These are phyloP conservation scores for Trypanosoma scelopori DNA, from an alignment of 208 protist species.

Conservation along the genomic window DNA sequence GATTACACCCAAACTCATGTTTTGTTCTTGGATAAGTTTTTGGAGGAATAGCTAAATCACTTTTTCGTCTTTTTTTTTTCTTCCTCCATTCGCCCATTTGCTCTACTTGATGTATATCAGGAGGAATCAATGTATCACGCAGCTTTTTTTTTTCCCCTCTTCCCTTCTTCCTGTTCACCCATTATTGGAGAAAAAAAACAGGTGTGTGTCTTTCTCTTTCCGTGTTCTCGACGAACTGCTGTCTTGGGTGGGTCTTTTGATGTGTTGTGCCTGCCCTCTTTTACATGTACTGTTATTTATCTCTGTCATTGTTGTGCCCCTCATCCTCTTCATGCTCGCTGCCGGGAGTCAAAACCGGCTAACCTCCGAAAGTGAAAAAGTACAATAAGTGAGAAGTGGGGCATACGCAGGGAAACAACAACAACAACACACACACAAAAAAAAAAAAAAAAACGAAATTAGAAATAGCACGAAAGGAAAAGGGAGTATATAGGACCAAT, in stretches of 20 bases:
- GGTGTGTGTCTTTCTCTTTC: too few species aligned
- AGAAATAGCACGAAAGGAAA: too few species aligned
- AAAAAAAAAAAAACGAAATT: conserved; percentile 8
- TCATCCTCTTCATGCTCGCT: too few species aligned
- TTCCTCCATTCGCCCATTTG: conserved; percentile 16
- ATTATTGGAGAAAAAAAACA: too few species aligned
- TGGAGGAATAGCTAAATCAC: conserved; percentile 37
- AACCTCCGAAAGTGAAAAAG: not conserved
- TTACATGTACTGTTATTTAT: too few species aligned
- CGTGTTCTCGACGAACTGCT: too few species aligned
- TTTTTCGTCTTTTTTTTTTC: conserved; percentile 14
- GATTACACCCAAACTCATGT: conserved; percentile 73
- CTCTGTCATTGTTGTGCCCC: too few species aligned
- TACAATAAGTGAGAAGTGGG: too few species aligned
- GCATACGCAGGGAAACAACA: not conserved
- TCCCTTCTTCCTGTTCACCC: too few species aligned
- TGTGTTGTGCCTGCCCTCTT: too few species aligned
- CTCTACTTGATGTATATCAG: conserved; percentile 18
- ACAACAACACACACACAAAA: conserved; percentile 7
- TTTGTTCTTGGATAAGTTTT: conserved; percentile 74
- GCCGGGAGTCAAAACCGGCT: too few species aligned
- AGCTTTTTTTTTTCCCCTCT: conserved; percentile 29
- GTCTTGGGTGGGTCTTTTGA: too few species aligned
- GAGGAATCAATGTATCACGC: not conserved
- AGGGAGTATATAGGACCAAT: conserved; percentile 16